Conservation (phyloP, 2,329 filamentous ascomycete genomes). For the Aspergillus pseudonomiae region DNA sequence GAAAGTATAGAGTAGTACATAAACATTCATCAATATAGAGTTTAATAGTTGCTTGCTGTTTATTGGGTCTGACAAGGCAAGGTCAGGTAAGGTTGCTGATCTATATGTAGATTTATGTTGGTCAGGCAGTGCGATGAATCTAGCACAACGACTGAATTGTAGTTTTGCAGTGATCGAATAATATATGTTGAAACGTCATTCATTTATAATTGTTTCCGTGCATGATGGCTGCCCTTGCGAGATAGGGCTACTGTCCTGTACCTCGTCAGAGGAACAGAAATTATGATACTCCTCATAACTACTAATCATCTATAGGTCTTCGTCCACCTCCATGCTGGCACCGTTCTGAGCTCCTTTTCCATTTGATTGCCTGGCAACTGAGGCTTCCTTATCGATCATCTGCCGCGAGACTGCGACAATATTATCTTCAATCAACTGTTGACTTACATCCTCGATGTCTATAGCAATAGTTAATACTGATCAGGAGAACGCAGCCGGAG, state of each 20-base stretch:
- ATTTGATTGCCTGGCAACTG: slow-evolving; percentile 69
- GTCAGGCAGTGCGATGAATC: background rate
- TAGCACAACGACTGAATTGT: background rate
- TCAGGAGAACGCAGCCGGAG: background rate
- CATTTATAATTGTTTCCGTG: slow-evolving; percentile 7
- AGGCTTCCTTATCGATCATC: slow-evolving; percentile 99
- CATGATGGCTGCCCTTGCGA: background rate
- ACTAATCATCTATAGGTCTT: slow-evolving; percentile 49
- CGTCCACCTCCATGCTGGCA: slow-evolving; percentile 69
- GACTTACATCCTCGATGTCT: slow-evolving; percentile 92
- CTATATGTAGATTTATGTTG: background rate
- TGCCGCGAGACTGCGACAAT: slow-evolving; percentile 97
- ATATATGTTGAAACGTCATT: slow-evolving; percentile 9
- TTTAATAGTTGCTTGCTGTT: background rate
- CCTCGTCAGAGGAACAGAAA: background rate
- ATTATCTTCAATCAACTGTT: slow-evolving; percentile 98
- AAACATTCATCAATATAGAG: background rate
- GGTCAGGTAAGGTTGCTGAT: background rate
- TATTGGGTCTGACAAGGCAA: background rate
- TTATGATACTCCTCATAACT: slow-evolving; percentile 3
- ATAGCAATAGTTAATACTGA: slow-evolving; percentile 25
- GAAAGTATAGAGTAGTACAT: background rate
- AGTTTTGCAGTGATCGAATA: slow-evolving; percentile 1
- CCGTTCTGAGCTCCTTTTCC: slow-evolving; percentile 50
- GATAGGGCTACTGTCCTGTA: background rate